Evolutionary conservation across 2,329 filamentous ascomycete genomes (phyloP), one percentile per base, ranked within the genome.

Genomic region (Dactylellina haptotyla): DNA sequence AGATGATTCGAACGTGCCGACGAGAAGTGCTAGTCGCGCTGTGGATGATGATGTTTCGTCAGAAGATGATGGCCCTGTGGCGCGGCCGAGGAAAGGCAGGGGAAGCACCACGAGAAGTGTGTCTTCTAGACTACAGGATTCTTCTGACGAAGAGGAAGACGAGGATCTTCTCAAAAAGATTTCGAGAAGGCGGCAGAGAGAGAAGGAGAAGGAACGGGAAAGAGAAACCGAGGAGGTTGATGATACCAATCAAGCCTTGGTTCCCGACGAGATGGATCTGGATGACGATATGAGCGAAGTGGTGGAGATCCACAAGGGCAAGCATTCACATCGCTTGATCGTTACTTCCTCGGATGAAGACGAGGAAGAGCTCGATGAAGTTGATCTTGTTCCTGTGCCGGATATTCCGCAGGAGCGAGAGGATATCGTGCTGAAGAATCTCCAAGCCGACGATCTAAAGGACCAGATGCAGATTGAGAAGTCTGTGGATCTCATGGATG

Each of bases 31-130:
- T 4, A 66, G 70, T 18, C 58, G 70, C 16, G 62, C 56, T 26
- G 63, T 32, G n/a, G 34, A 30, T 54, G 50, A 54, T n/a, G 57
- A 73, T 46, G 43, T 57, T n/a, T 74, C 70, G 18, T 74, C 70
- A 4, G 70, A 66, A 20, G 63, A 74, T 12, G 70, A 74, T 37
- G 69, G 63, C 30, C 23, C 34, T 12, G 67, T 56, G 20, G 57
- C 26, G 16, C n/a, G 50, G 30, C 62, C 81, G 89, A 53, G 87
- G 86, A 10, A 85, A 89, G 48, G 92, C 93, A 79, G 96, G 91
- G 0, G 93, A 96, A 79, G 93, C 95, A 76, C 88, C 88, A 37
- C 50, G 2, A 32, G 93, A 95, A 72, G 96, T 91, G 75, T 87
- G 90, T 43, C 90, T 90, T 53, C 88, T 89, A 46, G 97, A 91